phyloP scores from a whole-genome alignment of 2,329 filamentous ascomycete genomes.

The Scopulariopsis brevicaulis region DNA sequence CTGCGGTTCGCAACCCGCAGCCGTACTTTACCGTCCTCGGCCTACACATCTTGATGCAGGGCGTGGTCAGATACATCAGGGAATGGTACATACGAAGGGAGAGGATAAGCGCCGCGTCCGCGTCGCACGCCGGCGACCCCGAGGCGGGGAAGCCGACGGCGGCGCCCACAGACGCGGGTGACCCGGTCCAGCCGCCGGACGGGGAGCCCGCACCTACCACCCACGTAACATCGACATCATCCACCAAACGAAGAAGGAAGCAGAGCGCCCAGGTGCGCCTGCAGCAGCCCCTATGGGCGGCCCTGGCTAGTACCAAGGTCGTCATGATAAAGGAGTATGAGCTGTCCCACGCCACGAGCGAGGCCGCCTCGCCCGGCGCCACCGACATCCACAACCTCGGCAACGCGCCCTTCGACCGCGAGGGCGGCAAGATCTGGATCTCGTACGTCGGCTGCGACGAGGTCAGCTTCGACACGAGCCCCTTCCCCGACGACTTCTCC shows the following conservation, averaged over 20 bases:
- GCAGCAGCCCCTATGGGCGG: constrained; percentile 88
- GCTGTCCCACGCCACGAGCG: constrained; percentile 64
- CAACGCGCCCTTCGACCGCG: constrained; percentile 60
- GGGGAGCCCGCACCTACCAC: constrained; percentile 15
- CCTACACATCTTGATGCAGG: constrained; percentile 66
- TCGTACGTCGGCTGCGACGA: constrained; percentile 69
- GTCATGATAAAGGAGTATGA: constrained; percentile 88
- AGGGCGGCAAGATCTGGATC: constrained; percentile 69
- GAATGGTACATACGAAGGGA: constrained; percentile 56
- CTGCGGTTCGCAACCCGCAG: not conserved
- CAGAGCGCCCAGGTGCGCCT: constrained; percentile 85
- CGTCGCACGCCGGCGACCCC: constrained; percentile 42
- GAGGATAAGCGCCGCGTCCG: constrained; percentile 31
- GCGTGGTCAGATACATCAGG: constrained; percentile 58
- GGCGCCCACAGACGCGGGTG: constrained; percentile 8
- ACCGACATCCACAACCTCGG: constrained; percentile 69
- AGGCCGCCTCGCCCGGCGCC: constrained; percentile 62
- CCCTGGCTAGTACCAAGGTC: constrained; percentile 90
- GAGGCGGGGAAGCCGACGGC: constrained; percentile 46
- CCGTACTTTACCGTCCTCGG: constrained; percentile 44
- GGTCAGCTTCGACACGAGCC: constrained; percentile 64
- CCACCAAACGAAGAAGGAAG: constrained; percentile 74
- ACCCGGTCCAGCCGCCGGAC: constrained; percentile 10
- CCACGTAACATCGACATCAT: constrained; percentile 28
- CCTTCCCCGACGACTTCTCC: constrained; percentile 31